phyloP scores from a whole-genome alignment of 495 filamentous ascomycete species.

The Filosporella fistucella region DNA sequence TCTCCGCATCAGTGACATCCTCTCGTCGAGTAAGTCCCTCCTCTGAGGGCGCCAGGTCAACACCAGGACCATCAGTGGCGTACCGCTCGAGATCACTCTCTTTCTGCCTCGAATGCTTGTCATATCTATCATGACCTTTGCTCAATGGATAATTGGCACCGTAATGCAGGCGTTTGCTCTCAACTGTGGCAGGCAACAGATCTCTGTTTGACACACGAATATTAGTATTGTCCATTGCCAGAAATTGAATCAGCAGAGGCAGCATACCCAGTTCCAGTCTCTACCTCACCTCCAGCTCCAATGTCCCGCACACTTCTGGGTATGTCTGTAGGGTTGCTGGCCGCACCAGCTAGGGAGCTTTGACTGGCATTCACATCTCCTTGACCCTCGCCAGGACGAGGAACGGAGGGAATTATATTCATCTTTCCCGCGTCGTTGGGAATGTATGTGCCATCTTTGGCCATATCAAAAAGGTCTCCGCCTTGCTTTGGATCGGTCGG shows the following conservation, averaged over 20 bases:
- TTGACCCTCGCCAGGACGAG: conserved; percentile 44
- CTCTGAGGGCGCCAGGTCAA: conserved; percentile 17
- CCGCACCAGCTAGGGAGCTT: conserved; percentile 30
- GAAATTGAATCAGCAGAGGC: neutral
- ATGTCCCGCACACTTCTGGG: conserved; percentile 35
- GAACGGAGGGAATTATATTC: conserved; percentile 47
- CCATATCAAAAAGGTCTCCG: conserved; percentile 44
- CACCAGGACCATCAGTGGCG: conserved; percentile 24
- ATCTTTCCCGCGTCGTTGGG: conserved; percentile 47
- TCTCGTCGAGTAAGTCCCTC: conserved; percentile 3
- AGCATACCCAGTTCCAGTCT: conserved; percentile 43
- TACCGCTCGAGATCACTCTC: conserved; percentile 37
- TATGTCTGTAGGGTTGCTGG: conserved; percentile 48
- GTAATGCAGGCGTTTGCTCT: conserved; percentile 40
- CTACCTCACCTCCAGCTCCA: conserved; percentile 41
- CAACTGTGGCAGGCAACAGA: conserved; percentile 36
- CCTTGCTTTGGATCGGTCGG: conserved; percentile 23
- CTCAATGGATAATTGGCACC: conserved; percentile 31
- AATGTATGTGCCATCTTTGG: conserved; percentile 40
- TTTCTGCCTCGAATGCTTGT: conserved; percentile 39
- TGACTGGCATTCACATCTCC: neutral
- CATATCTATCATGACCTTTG: conserved; percentile 32
- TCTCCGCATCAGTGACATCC: conserved; percentile 7
- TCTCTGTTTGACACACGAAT: conserved; percentile 18
- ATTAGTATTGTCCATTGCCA: too few relatives aligned